phyloP scores from a whole-genome alignment of 2,329 filamentous ascomycete genomes.

The Ampelomyces quisqualis region DNA sequence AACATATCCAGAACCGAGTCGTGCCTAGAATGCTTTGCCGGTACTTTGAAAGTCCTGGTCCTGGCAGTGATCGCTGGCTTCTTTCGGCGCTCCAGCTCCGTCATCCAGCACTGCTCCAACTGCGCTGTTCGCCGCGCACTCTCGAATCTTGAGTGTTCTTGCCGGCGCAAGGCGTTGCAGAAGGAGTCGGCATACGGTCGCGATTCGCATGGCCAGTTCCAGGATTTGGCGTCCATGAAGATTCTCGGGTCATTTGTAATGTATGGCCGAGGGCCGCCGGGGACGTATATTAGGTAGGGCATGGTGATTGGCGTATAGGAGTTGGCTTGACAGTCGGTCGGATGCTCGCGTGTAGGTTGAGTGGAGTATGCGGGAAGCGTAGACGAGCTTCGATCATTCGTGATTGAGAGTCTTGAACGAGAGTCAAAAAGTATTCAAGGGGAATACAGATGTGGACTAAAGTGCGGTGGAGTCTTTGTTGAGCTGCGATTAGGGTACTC shows the following conservation, averaged over 20 bases:
- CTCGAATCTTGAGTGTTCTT: constrained; percentile 16
- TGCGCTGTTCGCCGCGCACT: constrained; percentile 13
- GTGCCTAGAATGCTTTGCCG: constrained; percentile 9
- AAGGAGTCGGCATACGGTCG: constrained; percentile 17
- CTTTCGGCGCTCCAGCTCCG: constrained; percentile 8
- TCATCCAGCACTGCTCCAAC: constrained; percentile 14
- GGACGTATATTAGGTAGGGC: constrained; percentile 26
- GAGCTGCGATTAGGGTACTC: neutral
- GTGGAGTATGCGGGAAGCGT: too few species aligned
- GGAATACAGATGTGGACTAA: neutral
- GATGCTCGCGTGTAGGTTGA: too few species aligned
- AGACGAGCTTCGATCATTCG: too few species aligned
- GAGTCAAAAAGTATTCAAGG: neutral
- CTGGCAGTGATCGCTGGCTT: neutral
- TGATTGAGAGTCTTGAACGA: neutral
- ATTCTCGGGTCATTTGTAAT: constrained; percentile 24
- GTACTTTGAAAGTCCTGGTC: constrained; percentile 10
- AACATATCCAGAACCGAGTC: constrained; percentile 12
- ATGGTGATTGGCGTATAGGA: too few species aligned
- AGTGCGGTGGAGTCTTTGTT: neutral
- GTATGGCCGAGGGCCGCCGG: constrained; percentile 14
- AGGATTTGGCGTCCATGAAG: constrained; percentile 18
- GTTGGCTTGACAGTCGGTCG: too few species aligned
- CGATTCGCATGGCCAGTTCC: constrained; percentile 21
- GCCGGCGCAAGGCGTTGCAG: constrained; percentile 14